Percentiles rank a stretch among this genome's conserved stretches.
Conservation (phyloP, 2,329 filamentous ascomycete species). For the Aureobasidium subglaciale region DNA sequence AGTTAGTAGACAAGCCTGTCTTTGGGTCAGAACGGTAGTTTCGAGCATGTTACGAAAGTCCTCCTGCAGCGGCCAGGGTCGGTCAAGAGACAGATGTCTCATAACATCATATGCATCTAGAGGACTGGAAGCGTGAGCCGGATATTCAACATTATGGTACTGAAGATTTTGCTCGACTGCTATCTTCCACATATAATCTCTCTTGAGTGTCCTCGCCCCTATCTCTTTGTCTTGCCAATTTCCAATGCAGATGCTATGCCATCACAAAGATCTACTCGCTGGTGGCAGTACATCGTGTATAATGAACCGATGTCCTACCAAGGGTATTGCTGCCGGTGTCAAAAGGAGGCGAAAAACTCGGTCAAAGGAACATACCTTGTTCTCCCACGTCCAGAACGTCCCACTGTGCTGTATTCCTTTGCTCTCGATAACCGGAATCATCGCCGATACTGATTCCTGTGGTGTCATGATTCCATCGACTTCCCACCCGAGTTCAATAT, state of each 20-base stretch:
- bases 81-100: not conserved
- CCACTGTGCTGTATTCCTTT: constrained; percentile 44
- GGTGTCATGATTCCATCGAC: constrained; percentile 47
- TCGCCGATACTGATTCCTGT: constrained; percentile 43
- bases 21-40: no score
- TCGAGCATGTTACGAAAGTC: not conserved
- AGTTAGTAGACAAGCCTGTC: no score
- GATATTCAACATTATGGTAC: constrained; percentile 1
- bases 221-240: not conserved
- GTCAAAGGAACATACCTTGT: constrained; percentile 26
- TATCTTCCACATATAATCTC: not conserved
- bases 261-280: not conserved
- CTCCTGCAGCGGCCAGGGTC: no score
- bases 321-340: constrained; percentile 22
- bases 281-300: not conserved
- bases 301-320: constrained; percentile 19
- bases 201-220: not conserved
- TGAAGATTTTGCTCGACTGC: no score
- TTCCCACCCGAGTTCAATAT: constrained; percentile 44
- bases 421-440: constrained; percentile 45
- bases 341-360: not conserved
- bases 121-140: not conserved
- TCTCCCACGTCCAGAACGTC: constrained; percentile 52
- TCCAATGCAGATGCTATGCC: not conserved
- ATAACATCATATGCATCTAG: not conserved